phyloP scores from a whole-genome alignment of 208 protist species.

The Strigomonas culicis region DNA sequence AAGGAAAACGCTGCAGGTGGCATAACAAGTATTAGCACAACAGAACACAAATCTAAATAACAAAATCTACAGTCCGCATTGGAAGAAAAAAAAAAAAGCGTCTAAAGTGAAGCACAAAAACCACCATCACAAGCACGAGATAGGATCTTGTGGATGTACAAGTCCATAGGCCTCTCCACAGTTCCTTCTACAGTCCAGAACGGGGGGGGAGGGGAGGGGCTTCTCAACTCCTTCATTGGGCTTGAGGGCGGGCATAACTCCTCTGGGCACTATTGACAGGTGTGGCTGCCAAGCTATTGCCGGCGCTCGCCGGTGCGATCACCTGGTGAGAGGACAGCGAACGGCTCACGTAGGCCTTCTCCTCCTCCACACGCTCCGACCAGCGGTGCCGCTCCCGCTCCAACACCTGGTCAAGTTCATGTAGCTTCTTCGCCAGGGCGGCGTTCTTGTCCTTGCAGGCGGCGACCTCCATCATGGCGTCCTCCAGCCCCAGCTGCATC shows the following conservation, averaged over 20 bases:
- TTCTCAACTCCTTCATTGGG: too few species aligned
- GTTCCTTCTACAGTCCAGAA: too few species aligned
- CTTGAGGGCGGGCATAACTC: too few species aligned
- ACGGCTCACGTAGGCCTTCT: constrained; percentile 50
- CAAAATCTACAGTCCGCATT: neutral
- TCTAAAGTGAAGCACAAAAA: constrained; percentile 7
- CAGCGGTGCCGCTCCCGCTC: constrained; percentile 61
- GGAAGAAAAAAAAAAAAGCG: constrained; percentile 14
- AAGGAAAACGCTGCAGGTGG: neutral
- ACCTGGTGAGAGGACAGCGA: too few species aligned
- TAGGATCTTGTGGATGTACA: too few species aligned
- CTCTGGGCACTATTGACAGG: too few species aligned
- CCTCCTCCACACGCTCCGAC: constrained; percentile 65
- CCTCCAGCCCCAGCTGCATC: constrained; percentile 58
- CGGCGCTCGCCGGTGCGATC: too few species aligned
- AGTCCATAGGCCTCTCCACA: too few species aligned
- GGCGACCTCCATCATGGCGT: constrained; percentile 48
- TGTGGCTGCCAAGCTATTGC: too few species aligned
- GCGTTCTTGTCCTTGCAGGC: constrained; percentile 68
- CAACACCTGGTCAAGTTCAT: constrained; percentile 59
- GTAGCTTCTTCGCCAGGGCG: constrained; percentile 49
- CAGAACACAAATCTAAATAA: constrained; percentile 3
- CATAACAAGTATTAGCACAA: neutral
- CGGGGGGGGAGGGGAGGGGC: too few species aligned
- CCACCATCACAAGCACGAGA: too few species aligned